Percentiles rank a stretch among this genome's conserved stretches.
Evolutionary conservation across 2,329 filamentous ascomycete species (phyloP).

Genomic region (Cladosporium colombiae): DNA sequence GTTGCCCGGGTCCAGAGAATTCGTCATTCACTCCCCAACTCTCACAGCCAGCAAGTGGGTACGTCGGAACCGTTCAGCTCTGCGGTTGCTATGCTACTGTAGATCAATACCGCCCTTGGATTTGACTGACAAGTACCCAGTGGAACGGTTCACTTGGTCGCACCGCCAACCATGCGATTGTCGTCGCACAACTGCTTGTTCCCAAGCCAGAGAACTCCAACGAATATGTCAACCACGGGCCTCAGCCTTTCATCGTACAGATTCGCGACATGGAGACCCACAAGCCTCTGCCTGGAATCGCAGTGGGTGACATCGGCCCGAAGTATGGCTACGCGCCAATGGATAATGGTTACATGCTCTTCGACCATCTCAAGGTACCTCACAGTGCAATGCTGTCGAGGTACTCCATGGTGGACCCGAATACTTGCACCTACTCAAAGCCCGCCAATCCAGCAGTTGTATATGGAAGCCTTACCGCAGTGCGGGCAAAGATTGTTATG

Average conservation of each 20-base stretch:
- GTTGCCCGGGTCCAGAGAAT: slow-evolving; percentile 48
- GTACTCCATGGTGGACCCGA: slow-evolving; percentile 51
- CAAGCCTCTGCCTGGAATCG: slow-evolving; percentile 49
- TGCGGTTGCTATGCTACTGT: neutral
- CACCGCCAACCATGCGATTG: slow-evolving; percentile 58
- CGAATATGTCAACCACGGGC: slow-evolving; percentile 49
- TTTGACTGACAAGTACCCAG: neutral
- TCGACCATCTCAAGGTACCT: slow-evolving; percentile 49
- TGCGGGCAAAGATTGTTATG: slow-evolving; percentile 51
- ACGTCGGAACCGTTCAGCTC: neutral
- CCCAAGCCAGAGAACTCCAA: slow-evolving; percentile 37
- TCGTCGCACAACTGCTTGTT: slow-evolving; percentile 54
- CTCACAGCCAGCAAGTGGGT: slow-evolving; percentile 55
- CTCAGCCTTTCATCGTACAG: slow-evolving; percentile 56
- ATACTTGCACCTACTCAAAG: slow-evolving; percentile 48
- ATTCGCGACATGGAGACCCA: slow-evolving; percentile 53
- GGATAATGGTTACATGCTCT: slow-evolving; percentile 58
- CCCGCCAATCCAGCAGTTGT: slow-evolving; percentile 52
- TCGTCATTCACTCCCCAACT: slow-evolving; percentile 54
- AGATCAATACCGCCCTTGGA: neutral
- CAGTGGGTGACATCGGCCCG: slow-evolving; percentile 57
- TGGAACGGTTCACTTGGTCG: slow-evolving; percentile 57
- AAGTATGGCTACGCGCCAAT: slow-evolving; percentile 56
- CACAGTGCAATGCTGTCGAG: slow-evolving; percentile 52
- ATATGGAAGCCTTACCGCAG: slow-evolving; percentile 53